A percentile compares a stretch with the other conserved stretches of the same genome.
phyloP scores from a whole-genome alignment of 352 stramenopile species.

The Phytophthora vignae region DNA sequence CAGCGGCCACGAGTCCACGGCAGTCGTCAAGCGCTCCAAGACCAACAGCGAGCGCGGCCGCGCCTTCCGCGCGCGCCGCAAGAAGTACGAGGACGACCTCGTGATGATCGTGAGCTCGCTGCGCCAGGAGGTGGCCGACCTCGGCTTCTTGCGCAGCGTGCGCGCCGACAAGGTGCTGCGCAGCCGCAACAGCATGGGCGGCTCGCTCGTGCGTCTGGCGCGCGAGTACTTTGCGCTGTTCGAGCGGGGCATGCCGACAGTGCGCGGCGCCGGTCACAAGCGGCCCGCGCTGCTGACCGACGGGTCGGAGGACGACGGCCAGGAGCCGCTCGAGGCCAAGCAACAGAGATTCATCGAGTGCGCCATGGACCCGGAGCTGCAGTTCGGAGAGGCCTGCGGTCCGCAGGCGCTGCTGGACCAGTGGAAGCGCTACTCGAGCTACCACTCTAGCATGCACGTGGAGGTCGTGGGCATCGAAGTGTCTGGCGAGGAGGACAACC shows the following conservation, averaged over 20 bases:
- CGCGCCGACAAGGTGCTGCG: conserved; percentile 49
- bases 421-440: conserved; percentile 56
- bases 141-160: conserved; percentile 50
- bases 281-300: conserved; percentile 27
- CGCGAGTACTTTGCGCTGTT: conserved; percentile 66
- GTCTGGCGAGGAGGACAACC: conserved; percentile 46
- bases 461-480: conserved; percentile 54
- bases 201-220: conserved; percentile 53
- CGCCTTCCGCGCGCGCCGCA: conserved; percentile 63
- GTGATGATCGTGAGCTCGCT: conserved; percentile 43
- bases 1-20: background rate
- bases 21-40: conserved; percentile 43
- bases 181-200: conserved; percentile 40
- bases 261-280: conserved; percentile 38
- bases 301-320: conserved; percentile 3
- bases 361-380: conserved; percentile 52
- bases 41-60: conserved; percentile 76
- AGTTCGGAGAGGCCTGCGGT: conserved; percentile 35
- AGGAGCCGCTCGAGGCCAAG: conserved; percentile 20
- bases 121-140: conserved; percentile 55
- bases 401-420: conserved; percentile 45
- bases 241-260: conserved; percentile 44
- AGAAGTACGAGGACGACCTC: conserved; percentile 55
- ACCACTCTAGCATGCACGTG: conserved; percentile 41
- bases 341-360: conserved; percentile 46